These are phyloP conservation scores for Rhodotorula babjevae DNA, from an alignment of 768 basidiomycete species.

Conservation along the genomic window DNA sequence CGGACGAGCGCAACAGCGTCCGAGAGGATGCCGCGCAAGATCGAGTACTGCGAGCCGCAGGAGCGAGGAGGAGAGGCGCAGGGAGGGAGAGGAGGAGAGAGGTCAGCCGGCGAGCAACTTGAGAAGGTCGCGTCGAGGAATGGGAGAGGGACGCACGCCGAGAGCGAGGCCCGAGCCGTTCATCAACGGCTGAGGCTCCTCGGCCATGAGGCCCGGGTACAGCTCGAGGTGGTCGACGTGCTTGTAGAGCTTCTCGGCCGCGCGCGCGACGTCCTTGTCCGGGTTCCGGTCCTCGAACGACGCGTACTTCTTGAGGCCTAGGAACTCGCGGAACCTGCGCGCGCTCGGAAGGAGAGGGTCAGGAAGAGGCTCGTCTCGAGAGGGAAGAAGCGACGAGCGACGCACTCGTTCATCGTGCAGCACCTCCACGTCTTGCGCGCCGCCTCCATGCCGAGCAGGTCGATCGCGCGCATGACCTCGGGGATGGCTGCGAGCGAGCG, in stretches of 20 bases:
- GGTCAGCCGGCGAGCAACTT: background rate
- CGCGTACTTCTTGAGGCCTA: conserved; percentile 9
- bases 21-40: no score
- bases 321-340: background rate
- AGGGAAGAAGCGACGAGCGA: background rate
- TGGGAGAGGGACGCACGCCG: conserved; percentile 56
- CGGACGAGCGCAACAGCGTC: no score
- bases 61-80: no score
- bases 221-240: no score
- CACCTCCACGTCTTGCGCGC: conserved; percentile 19
- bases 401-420: conserved; percentile 52
- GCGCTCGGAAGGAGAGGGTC: no score
- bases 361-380: background rate
- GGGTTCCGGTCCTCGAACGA: conserved; percentile 48
- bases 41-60: no score
- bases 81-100: no score
- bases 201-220: no score
- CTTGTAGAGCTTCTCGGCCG: no score
- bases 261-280: conserved; percentile 38
- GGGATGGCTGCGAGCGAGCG: no score
- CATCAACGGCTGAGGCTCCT: no score
- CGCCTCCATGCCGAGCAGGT: conserved; percentile 19
- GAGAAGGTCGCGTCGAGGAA: conserved; percentile 68
- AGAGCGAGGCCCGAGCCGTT: no score
- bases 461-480: conserved; percentile 26